These are phyloP conservation scores for Orychophragmus violaceus DNA, from an alignment of 345 rosid genomes.

Conservation along the genomic window DNA sequence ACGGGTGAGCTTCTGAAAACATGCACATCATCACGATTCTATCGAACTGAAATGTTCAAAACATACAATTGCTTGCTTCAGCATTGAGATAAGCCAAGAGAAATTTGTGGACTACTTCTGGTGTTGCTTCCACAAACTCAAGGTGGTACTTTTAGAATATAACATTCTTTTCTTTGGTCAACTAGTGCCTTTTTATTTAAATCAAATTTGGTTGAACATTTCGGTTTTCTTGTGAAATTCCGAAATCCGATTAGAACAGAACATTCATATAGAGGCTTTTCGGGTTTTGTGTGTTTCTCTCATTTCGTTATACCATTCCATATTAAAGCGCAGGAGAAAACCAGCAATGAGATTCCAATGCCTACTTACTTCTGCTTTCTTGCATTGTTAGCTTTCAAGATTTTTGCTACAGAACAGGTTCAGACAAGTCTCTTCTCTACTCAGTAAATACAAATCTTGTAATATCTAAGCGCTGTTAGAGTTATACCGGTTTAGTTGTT, in stretches of 20 bases:
- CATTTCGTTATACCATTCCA: background rate
- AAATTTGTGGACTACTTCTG: slow-evolving; percentile 89
- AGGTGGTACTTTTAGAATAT: slow-evolving; percentile 43
- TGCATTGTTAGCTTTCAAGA: slow-evolving; percentile 87
- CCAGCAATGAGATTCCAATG: slow-evolving; percentile 73
- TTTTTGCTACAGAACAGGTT: slow-evolving; percentile 83
- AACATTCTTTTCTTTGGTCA: too few relatives aligned
- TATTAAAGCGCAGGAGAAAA: slow-evolving; percentile 50
- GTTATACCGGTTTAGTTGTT: too few relatives aligned
- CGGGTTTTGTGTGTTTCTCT: background rate
- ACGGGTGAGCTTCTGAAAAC: slow-evolving; percentile 55
- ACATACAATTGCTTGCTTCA: slow-evolving; percentile 29
- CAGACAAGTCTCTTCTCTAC: background rate
- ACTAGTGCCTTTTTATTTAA: too few relatives aligned
- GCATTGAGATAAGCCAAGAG: slow-evolving; percentile 73
- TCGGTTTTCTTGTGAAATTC: too few relatives aligned
- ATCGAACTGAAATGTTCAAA: background rate
- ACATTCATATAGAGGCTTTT: background rate
- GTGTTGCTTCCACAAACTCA: slow-evolving; percentile 88
- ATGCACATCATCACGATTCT: background rate
- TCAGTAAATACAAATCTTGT: background rate
- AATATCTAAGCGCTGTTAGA: too few relatives aligned
- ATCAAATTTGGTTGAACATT: too few relatives aligned
- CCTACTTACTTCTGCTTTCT: slow-evolving; percentile 88
- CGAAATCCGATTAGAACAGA: background rate